A percentile compares a stretch with the other conserved stretches of the same genome.
Conservation (phyloP, 2,329 filamentous ascomycete genomes). For the Neoscytalidium dimidiatum region DNA sequence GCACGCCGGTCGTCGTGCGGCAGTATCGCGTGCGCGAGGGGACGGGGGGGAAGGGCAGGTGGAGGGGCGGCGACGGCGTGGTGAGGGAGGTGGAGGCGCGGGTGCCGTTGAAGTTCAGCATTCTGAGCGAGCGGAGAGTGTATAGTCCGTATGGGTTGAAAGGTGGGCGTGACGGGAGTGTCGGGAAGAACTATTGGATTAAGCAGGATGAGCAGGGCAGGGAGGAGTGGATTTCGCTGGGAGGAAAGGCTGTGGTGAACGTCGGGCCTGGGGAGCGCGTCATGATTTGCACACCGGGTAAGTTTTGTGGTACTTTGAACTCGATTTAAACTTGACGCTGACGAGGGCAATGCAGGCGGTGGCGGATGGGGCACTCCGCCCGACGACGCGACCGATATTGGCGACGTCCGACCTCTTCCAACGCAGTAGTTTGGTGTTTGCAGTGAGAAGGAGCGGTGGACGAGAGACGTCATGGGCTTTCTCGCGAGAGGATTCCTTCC, state of each 20-base stretch:
- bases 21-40: constrained; percentile 34
- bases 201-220: background rate
- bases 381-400: background rate
- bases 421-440: background rate
- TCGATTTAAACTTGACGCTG: background rate
- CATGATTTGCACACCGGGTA: constrained; percentile 18
- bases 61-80: constrained; percentile 34
- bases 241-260: constrained; percentile 12
- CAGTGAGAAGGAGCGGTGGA: background rate
- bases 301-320: background rate
- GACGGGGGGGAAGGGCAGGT: constrained; percentile 32
- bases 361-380: constrained; percentile 13
- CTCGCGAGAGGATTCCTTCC: background rate
- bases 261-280: constrained; percentile 4
- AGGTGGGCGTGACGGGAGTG: constrained; percentile 33
- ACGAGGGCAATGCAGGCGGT: background rate
- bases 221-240: constrained; percentile 15
- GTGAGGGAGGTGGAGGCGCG: constrained; percentile 34
- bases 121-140: constrained; percentile 35
- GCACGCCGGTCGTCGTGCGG: constrained; percentile 37
- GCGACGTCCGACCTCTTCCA: background rate
- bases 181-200: constrained; percentile 29
- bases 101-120: constrained; percentile 29
- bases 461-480: background rate
- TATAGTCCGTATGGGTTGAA: constrained; percentile 36